Percentiles rank a stretch among this genome's conserved stretches.
phyloP scores from a whole-genome alignment of 257 asterid genomes.

The Catharanthus roseus region DNA sequence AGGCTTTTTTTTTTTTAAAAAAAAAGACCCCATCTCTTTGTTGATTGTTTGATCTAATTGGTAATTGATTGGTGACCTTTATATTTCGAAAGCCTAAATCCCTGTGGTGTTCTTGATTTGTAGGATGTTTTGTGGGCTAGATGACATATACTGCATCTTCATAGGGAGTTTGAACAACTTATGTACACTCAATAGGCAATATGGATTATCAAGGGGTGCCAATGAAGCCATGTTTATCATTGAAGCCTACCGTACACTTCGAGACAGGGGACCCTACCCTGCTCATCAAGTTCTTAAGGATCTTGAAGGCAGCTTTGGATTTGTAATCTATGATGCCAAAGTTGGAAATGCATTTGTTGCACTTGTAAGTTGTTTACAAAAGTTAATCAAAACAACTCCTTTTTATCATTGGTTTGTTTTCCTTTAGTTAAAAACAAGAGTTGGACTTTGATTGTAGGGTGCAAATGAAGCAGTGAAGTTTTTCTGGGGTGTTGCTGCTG shows the following conservation, averaged over 20 bases:
- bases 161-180: slow-evolving; percentile 64
- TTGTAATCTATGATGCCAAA: slow-evolving; percentile 81
- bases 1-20: too few relatives aligned
- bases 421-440: neutral
- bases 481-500: slow-evolving; percentile 75
- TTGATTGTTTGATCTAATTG: too few relatives aligned
- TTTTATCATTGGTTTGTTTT: neutral
- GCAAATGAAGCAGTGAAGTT: slow-evolving; percentile 57
- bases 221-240: slow-evolving; percentile 68
- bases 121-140: slow-evolving; percentile 75
- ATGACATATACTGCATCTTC: slow-evolving; percentile 80
- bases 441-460: slow-evolving; percentile 42
- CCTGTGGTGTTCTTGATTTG: slow-evolving; percentile 1
- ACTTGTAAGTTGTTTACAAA: slow-evolving; percentile 41
- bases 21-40: too few relatives aligned
- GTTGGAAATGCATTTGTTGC: slow-evolving; percentile 70
- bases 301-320: slow-evolving; percentile 84
- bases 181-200: slow-evolving; percentile 66
- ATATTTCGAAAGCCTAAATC: too few relatives aligned
- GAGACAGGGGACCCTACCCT: slow-evolving; percentile 88
- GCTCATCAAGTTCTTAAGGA: slow-evolving; percentile 89
- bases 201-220: slow-evolving; percentile 64
- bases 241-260: slow-evolving; percentile 86
- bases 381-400: neutral
- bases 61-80: too few relatives aligned